Percentiles rank a stretch among this genome's conserved stretches.
These are phyloP conservation scores for Cordia subcordata DNA, from an alignment of 257 asterid genomes.

Conservation along the genomic window DNA sequence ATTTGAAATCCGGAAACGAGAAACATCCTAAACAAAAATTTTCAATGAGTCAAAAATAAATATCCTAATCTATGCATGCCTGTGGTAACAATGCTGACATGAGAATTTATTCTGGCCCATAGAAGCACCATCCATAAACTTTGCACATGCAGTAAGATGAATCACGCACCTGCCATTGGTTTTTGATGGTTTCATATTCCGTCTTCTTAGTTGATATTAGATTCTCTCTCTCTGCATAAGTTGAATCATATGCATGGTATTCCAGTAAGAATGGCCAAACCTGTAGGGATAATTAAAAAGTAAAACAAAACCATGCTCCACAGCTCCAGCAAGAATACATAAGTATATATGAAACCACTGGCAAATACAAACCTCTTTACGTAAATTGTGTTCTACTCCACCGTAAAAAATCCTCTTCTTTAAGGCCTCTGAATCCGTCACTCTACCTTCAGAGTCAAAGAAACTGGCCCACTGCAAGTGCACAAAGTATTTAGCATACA, in stretches of 20 bases:
- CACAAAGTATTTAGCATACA: not conserved
- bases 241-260: constrained; percentile 72
- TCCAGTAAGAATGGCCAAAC: constrained; percentile 88
- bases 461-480: constrained; percentile 72
- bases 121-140: not conserved
- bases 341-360: not conserved
- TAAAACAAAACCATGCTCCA: not conserved
- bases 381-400: constrained; percentile 69
- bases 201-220: constrained; percentile 58
- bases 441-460: constrained; percentile 91
- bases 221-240: constrained; percentile 89
- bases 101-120: not conserved
- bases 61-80: no score
- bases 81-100: not conserved
- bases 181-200: constrained; percentile 80
- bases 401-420: constrained; percentile 87
- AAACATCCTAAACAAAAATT: no score
- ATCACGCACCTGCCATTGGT: constrained; percentile 90
- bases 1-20: no score
- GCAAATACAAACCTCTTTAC: constrained; percentile 58
- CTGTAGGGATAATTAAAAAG: constrained; percentile 34
- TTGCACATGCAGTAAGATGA: not conserved
- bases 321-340: not conserved
- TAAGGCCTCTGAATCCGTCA: constrained; percentile 58
- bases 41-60: no score